Evolutionary conservation across 805 yeast genomes (phyloP), one percentile per base, ranked within the genome.

Genomic region (Metschnikowia drakensbergensis): DNA sequence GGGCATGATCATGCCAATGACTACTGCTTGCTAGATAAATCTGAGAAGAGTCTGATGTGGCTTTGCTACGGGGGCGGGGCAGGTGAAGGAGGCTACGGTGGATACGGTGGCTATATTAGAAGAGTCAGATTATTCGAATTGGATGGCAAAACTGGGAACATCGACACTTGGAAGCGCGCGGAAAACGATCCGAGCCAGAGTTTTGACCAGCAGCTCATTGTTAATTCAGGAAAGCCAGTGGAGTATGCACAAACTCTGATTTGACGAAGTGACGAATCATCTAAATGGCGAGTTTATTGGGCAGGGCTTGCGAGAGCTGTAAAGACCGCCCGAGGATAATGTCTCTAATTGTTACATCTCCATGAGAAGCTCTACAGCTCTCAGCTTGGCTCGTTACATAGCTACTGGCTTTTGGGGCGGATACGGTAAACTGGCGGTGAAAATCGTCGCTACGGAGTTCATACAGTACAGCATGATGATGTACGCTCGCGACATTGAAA

Each of bases 1-100:
- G 99, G 99, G 0, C 99, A 94, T 64, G 99, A 94, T 61, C 99
- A 94, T 64, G 87, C 89, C 58, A 94, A 94, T 65, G 98, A 94
- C 61, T 94, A 79, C 63, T 94, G 99, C 66, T 67, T 88, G 50
- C 66, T 75, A 45, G 86, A 86, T 54, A 64, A 71, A 23, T 37
- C 52, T 4, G 60, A 62, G 32, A 64, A 74, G 58, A 42, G 31
- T 26, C 68, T 68, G 48, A 66, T 85, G 30, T 88, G 96, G 96
- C 69, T 94, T 31, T 94, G 99, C 61, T 90, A 89, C 62, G 99
- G 96, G 3, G 99, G 99, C 26, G 95, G 83, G 1, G 76, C 80
- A 4, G 99, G 98, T 11, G 95, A 88, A 67, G 99, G 98, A 35
- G 98, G 97, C 0, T 94, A 94, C 62, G 97, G 86, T 6, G 97